Conservation (phyloP, 495 filamentous ascomycete genomes). For the Penicillium parvum region DNA sequence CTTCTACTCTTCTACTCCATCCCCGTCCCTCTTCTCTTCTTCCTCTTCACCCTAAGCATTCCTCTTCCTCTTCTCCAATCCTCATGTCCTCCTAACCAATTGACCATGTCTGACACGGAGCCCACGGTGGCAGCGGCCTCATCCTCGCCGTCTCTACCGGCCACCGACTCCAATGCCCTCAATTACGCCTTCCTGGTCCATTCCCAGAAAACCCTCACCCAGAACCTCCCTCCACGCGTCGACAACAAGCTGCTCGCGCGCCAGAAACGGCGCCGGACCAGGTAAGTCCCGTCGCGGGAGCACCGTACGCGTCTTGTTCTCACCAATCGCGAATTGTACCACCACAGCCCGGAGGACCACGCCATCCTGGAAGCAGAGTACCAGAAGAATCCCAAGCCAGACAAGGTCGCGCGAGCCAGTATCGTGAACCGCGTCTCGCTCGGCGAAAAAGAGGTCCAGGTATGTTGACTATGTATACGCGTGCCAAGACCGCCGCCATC, state of each 20-base stretch:
- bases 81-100: conserved; percentile 11
- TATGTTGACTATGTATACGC: too few relatives aligned
- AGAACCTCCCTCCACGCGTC: conserved; percentile 58
- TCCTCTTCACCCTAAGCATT: conserved; percentile 2
- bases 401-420: conserved; percentile 79
- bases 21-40: conserved; percentile 12
- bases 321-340: background rate
- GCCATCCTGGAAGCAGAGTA: conserved; percentile 87
- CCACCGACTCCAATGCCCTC: conserved; percentile 34
- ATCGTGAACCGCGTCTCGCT: conserved; percentile 82
- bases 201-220: conserved; percentile 59
- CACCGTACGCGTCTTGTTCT: conserved; percentile 10
- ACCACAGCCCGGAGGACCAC: conserved; percentile 79
- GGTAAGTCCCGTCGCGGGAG: conserved; percentile 30
- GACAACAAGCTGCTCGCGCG: conserved; percentile 65
- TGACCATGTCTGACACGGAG: conserved; percentile 38
- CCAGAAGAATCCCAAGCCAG: conserved; percentile 79
- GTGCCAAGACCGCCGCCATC: conserved; percentile 20
- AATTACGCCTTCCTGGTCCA: conserved; percentile 65
- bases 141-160: conserved; percentile 35
- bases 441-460: conserved; percentile 97
- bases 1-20: conserved; percentile 16
- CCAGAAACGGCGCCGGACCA: conserved; percentile 67
- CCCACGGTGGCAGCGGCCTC: conserved; percentile 28
- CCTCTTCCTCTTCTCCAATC: conserved; percentile 22